A percentile compares a stretch with the other conserved stretches of the same genome.
phyloP scores from a whole-genome alignment of 2,329 filamentous ascomycete genomes.

The Fusarium coicis region DNA sequence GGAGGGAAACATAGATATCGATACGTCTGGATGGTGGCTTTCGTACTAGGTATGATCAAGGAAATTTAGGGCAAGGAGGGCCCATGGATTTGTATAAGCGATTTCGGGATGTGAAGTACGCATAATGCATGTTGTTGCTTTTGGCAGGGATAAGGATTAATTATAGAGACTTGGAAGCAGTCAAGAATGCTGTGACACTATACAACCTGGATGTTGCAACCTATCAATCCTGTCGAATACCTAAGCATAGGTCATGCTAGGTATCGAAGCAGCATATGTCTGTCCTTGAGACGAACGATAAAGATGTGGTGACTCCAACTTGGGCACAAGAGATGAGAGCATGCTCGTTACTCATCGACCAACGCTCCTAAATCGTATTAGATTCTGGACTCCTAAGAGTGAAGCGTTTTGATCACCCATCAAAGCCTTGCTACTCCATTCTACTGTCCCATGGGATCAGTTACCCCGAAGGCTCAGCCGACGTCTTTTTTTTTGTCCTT shows the following conservation, averaged over 20 bases:
- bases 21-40: background rate
- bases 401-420: background rate
- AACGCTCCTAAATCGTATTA: background rate
- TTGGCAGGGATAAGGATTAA: background rate
- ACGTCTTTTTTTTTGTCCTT: background rate
- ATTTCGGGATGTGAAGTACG: background rate
- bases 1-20: background rate
- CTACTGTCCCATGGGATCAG: background rate
- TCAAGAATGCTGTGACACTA: background rate
- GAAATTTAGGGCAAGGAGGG: background rate
- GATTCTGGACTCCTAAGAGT: background rate
- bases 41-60: background rate
- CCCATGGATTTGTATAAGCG: background rate
- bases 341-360: background rate
- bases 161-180: background rate
- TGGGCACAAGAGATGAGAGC: background rate
- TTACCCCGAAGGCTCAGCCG: background rate
- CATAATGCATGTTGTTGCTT: background rate
- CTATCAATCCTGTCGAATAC: background rate
- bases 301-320: background rate
- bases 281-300: background rate
- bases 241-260: background rate
- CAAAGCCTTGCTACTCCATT: background rate
- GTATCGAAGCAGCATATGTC: background rate
- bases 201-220: background rate